Base-by-base conservation (phyloP, 768 basidiomycete species). In the Phlegmacium glaucopus region DNA sequence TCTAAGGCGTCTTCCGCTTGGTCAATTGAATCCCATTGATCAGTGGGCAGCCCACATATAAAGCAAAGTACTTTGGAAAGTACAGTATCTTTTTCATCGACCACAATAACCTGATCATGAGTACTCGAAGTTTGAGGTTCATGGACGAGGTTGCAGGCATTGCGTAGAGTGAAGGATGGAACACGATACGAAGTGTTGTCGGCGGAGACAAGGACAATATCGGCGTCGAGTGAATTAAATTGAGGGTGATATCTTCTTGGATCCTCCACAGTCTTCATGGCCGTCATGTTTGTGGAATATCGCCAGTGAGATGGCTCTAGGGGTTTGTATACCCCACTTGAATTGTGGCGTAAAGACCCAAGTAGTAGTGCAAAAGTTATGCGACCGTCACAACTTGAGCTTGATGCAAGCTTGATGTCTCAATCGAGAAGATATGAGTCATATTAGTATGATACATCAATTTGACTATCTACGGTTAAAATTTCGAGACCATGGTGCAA, bases 91-190 rank as follows among this genome's bases (percentile, higher is more conserved):
- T 52, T 52, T 49, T 74, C 74, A 16, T 66, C 64, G 30, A 70
- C 47, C 27, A 56, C 53, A 45, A 60, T 50, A 13, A 42, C 29
- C 25, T 45, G 48, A 36, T 39, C 47, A 15, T 53, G 39, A 29
- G 13, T 29, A 15, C 39, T 36, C 18, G 12, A 39, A 3, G 74
- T 66, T 59, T 82, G 82, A 56, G 83, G 75, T 10, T 74, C 70
- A 42, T 74, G 68, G 60, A 82, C 82, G 67, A 80, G 77, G 27
- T 79, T 77, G 4, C 79, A 82, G 0, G 81, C 79, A 18, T 71
- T 73, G 54, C 75, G 76, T 34, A 85, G 70, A 1, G 77, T 81
- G 60, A 71, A 76, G 0, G 78, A 76, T 51, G 81, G 79, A 26
- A 83, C 70, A 32, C 74, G 73, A 60, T 82, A 85, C 36, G 68